Conservation (phyloP, 495 filamentous ascomycete genomes). For the Platismatia glauca region DNA sequence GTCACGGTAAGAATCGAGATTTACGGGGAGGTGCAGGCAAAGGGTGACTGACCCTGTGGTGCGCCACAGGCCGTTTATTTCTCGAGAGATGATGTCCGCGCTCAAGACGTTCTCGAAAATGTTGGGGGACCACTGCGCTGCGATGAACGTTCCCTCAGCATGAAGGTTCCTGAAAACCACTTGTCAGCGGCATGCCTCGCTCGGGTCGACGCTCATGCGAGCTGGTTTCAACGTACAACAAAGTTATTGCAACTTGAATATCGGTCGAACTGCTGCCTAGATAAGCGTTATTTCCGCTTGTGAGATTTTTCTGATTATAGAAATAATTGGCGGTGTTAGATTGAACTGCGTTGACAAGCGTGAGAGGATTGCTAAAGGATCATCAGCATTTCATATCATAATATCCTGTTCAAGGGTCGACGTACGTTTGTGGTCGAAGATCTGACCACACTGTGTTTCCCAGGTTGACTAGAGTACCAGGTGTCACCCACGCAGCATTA, state of each 20-base stretch:
- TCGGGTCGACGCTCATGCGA: not conserved
- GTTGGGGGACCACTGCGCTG: not conserved
- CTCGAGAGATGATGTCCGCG: slow-evolving; percentile 5
- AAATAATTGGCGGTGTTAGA: not conserved
- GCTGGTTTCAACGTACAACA: not conserved
- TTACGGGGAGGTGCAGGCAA: not conserved
- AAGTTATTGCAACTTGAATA: not conserved
- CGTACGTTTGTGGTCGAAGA: not conserved
- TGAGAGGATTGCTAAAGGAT: not conserved
- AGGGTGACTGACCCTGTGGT: not conserved
- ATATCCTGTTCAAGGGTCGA: not conserved
- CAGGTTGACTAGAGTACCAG: slow-evolving; percentile 4
- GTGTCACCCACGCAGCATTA: slow-evolving; percentile 6
- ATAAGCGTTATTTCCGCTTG: not conserved
- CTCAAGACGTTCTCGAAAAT: slow-evolving; percentile 1
- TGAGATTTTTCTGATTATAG: not conserved
- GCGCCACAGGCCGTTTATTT: slow-evolving; percentile 2
- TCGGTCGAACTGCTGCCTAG: not conserved
- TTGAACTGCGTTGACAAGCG: not conserved
- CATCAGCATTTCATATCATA: not conserved
- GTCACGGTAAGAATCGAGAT: not conserved
- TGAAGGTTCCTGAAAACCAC: not conserved
- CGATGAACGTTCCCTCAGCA: not conserved
- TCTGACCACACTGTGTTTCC: slow-evolving; percentile 1
- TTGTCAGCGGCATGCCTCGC: not conserved